Evolutionary conservation across 2,329 filamentous ascomycete genomes (phyloP).

Genomic region (Nannizziopsis arthrosporioides): DNA sequence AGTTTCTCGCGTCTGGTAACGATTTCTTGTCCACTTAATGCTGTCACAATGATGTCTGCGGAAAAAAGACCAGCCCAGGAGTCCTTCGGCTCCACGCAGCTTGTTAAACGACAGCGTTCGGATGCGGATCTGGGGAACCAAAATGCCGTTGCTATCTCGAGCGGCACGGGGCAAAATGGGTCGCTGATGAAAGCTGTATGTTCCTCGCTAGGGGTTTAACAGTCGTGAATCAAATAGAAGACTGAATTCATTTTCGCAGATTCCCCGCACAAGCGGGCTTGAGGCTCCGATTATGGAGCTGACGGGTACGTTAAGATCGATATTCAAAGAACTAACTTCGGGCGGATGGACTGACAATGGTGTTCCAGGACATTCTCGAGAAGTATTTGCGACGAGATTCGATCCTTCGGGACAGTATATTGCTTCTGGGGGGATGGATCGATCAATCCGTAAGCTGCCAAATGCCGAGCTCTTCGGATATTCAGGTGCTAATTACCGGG

Average conservation of each 20-base stretch:
- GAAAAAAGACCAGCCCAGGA: constrained; percentile 87
- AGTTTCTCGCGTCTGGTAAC: no score
- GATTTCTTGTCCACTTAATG: background rate
- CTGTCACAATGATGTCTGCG: constrained; percentile 54
- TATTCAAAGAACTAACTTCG: background rate
- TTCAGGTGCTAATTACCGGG: background rate
- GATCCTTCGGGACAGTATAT: constrained; percentile 79
- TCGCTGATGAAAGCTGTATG: constrained; percentile 56
- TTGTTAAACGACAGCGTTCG: constrained; percentile 82
- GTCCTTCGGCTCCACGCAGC: constrained; percentile 61
- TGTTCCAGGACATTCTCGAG: constrained; percentile 51
- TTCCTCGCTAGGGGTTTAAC: constrained; percentile 14
- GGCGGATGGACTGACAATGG: constrained; percentile 1
- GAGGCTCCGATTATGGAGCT: constrained; percentile 92
- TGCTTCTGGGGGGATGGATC: constrained; percentile 90
- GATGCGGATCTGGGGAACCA: constrained; percentile 43
- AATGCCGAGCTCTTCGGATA: background rate
- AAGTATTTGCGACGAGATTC: constrained; percentile 84
- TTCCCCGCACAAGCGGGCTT: constrained; percentile 65
- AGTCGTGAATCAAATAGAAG: background rate
- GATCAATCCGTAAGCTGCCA: constrained; percentile 61
- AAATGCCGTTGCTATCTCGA: constrained; percentile 47
- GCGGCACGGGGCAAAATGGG: constrained; percentile 47
- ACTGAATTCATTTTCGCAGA: constrained; percentile 39
- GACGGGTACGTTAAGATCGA: constrained; percentile 46